phyloP scores from a whole-genome alignment of 805 yeast genomes.

The Candida taoyuanica region DNA sequence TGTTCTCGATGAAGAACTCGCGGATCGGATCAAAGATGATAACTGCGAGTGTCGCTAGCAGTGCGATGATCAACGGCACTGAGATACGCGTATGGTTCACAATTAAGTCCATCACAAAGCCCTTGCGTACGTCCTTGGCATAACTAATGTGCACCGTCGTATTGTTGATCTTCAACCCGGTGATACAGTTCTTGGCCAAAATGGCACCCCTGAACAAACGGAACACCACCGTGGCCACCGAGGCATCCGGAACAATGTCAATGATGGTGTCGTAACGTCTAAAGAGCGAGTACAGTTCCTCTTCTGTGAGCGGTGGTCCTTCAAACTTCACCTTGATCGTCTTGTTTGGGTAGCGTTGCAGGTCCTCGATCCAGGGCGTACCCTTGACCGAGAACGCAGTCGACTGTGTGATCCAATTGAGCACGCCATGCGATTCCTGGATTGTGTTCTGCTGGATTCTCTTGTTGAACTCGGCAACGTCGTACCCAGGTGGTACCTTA shows the following conservation, averaged over 20 bases:
- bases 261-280: constrained; percentile 82
- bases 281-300: constrained; percentile 72
- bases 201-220: constrained; percentile 62
- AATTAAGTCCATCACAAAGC: constrained; percentile 52
- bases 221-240: constrained; percentile 50
- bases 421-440: constrained; percentile 31
- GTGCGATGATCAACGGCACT: constrained; percentile 73
- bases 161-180: constrained; percentile 64
- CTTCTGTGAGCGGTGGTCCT: constrained; percentile 75
- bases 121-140: constrained; percentile 49
- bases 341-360: constrained; percentile 68
- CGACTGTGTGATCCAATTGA: constrained; percentile 45
- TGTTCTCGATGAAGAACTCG: constrained; percentile 68
- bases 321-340: constrained; percentile 64
- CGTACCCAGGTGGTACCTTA: constrained; percentile 47
- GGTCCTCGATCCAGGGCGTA: constrained; percentile 93
- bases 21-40: constrained; percentile 90
- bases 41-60: constrained; percentile 78
- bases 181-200: constrained; percentile 84
- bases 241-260: constrained; percentile 61
- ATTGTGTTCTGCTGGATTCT: constrained; percentile 45
- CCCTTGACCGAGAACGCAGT: constrained; percentile 77
- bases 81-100: constrained; percentile 77
- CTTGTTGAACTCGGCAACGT: constrained; percentile 49
- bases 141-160: constrained; percentile 74